phyloP scores from a whole-genome alignment of 2,329 filamentous ascomycete species.

The Ciborinia camelliae region DNA sequence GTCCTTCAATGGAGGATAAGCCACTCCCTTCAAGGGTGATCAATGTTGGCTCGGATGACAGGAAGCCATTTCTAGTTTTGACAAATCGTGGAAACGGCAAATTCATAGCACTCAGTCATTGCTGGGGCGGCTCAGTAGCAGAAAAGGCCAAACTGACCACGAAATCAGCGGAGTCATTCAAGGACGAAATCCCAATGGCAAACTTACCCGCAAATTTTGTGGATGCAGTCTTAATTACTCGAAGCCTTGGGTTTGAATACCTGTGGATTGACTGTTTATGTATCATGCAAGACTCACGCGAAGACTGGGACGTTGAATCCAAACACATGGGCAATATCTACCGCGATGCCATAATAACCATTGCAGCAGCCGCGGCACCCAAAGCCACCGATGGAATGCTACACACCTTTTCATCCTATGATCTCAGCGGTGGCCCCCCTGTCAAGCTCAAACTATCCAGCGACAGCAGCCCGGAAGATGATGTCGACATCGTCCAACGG shows the following conservation, averaged over 20 bases:
- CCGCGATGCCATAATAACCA: neutral
- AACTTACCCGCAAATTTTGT: neutral
- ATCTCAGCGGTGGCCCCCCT: neutral
- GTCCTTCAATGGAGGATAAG: neutral
- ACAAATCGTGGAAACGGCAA: neutral
- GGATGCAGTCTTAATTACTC: neutral
- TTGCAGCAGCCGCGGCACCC: neutral
- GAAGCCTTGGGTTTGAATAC: neutral
- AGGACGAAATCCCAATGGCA: neutral
- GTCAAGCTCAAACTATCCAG: neutral
- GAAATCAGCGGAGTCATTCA: neutral
- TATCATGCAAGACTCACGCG: constrained; percentile 12
- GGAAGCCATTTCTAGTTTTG: constrained; percentile 9
- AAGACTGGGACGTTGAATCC: constrained; percentile 12
- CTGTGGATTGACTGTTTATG: constrained; percentile 20
- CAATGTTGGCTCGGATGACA: constrained; percentile 21
- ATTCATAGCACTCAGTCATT: neutral
- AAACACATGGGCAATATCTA: constrained; percentile 15
- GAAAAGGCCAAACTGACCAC: neutral
- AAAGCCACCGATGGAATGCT: neutral
- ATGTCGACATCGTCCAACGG: neutral
- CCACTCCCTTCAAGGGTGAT: constrained; percentile 23
- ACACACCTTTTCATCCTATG: neutral
- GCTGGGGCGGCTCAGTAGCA: neutral
- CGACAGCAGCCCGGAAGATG: neutral